Base-by-base conservation (phyloP, 495 filamentous ascomycete species). In the Parathielavia appendiculata region DNA sequence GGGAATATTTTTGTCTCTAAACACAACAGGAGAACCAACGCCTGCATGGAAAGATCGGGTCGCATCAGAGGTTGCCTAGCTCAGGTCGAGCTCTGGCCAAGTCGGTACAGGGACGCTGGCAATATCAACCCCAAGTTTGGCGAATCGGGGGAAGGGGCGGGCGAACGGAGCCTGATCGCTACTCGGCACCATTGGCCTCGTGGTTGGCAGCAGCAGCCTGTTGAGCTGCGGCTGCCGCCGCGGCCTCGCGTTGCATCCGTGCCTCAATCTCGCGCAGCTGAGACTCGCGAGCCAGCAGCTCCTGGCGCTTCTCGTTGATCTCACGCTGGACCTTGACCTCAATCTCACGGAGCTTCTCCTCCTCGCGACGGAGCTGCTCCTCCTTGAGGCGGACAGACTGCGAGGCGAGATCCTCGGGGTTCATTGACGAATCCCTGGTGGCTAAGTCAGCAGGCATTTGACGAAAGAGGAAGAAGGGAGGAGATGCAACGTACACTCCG, bases 301-400 rank as follows among this genome's bases (percentile, higher is more conserved):
- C 93, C 79, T 98, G 93, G 78, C 93, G 86, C 84, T 98, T 98
- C 81, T 97, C 93, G 75, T 96, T 96, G 78, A 98, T 98, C 77
- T 98, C 93, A 66, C 92, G 88, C 80, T 97, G 92, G 55, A 98
- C 95, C 85, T 97, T 97, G 78, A 96, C 76, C 71, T 98, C 93
- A 70, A 97, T 97, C 79, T 98, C 93, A 66, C 95, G 86, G 47
- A 98, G 87, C 81, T 98, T 98, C 86, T 97, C 95, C 78, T 98
- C 93, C 77, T 98, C 93, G 64, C 93, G 91, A 63, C 92, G 88
- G 55, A 98, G 88, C 74, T 98, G 93, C 76, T 98, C 93, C 74
- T 98, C 93, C 89, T 98, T 98, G 51, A 98, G 84, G 62, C 93
- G 89, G 54, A 97, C 92, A 41, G 92, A 97, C 75, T 98, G 93